Conservation (phyloP, 805 yeast species). For the Limtongozyma cylindracea region DNA sequence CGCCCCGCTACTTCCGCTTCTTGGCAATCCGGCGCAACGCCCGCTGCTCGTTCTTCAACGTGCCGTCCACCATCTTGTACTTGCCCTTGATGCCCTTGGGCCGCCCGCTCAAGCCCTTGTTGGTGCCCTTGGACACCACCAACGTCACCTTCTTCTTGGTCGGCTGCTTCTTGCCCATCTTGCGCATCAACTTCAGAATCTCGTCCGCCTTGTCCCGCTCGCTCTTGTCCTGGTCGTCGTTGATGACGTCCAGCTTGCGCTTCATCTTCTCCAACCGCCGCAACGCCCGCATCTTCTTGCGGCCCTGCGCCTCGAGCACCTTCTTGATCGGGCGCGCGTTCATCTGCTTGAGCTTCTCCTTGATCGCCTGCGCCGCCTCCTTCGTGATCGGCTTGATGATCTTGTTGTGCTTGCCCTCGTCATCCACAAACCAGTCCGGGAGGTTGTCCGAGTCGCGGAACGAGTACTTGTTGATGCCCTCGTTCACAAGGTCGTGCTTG, state of each 20-base stretch:
- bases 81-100: constrained; percentile 95
- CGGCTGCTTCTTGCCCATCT: constrained; percentile 47
- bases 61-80: constrained; percentile 98
- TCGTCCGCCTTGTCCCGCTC: constrained; percentile 92
- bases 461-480: constrained; percentile 78
- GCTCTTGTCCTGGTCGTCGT: constrained; percentile 66
- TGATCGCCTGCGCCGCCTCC: constrained; percentile 28
- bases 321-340: constrained; percentile 97
- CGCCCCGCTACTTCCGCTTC: constrained; percentile 43
- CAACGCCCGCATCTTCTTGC: constrained; percentile 85
- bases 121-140: constrained; percentile 69
- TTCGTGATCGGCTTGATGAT: constrained; percentile 82
- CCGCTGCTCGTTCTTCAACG: constrained; percentile 88
- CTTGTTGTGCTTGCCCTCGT: constrained; percentile 70
- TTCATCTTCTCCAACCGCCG: constrained; percentile 68
- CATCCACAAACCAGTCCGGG: constrained; percentile 95
- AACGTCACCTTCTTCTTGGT: constrained; percentile 62
- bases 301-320: constrained; percentile 92
- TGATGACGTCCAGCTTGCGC: constrained; percentile 80
- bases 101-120: constrained; percentile 77
- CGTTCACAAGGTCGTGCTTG: constrained; percentile 70
- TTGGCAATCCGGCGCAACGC: constrained; percentile 79
- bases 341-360: constrained; percentile 23
- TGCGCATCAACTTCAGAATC: constrained; percentile 65
- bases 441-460: constrained; percentile 78